Evolutionary conservation across 164 flowering plant species (phyloP), one percentile per base, ranked within the genome.

Genomic region (Akebia trifoliata): DNA sequence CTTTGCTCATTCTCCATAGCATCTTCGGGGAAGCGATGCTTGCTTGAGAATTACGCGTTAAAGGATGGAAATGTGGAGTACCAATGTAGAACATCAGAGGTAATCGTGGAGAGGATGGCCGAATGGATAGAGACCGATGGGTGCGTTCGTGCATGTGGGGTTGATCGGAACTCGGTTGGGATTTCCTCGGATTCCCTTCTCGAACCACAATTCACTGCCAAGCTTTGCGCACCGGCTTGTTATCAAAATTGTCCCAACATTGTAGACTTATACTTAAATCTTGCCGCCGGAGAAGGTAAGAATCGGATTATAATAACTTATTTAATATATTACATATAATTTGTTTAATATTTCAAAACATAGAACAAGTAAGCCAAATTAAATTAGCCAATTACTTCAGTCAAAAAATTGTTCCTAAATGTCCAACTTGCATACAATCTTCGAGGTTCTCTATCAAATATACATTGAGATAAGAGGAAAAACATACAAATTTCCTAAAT

Each of bases 241-340:
- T 78, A 66, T 77, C 61, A 72, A 21, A 72, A 72, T 21, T 89
- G 94, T 70, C 91, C 91, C 60, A 89, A 89, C 78, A 77, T 89
- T 46, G 74, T 84, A 21, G 89, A 88, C 59, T 86, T 88, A 36
- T 88, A 79, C 83, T 82, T 76, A 81, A 84, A 86, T 38, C 68
- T 88, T 72, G 96, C 96, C 22, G 88, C 86, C 25, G 96, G 90
- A 5, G 96, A 88, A 74, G 93, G 96, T 86, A 73, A n/a, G n/a
- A n/a, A n/a, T n/a, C n/a, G n/a, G n/a, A n/a, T n/a, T n/a, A n/a
- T n/a, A n/a, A n/a, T n/a, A n/a, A n/a, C n/a, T n/a, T n/a, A n/a
- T n/a, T n/a, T n/a, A n/a, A n/a, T n/a, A n/a, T n/a, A n/a, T n/a
- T n/a, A n/a, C n/a, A n/a, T n/a, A n/a, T n/a, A n/a, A n/a, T n/a